These are phyloP conservation scores for Trapa bicornis DNA, from an alignment of 345 rosid species.

Conservation along the genomic window DNA sequence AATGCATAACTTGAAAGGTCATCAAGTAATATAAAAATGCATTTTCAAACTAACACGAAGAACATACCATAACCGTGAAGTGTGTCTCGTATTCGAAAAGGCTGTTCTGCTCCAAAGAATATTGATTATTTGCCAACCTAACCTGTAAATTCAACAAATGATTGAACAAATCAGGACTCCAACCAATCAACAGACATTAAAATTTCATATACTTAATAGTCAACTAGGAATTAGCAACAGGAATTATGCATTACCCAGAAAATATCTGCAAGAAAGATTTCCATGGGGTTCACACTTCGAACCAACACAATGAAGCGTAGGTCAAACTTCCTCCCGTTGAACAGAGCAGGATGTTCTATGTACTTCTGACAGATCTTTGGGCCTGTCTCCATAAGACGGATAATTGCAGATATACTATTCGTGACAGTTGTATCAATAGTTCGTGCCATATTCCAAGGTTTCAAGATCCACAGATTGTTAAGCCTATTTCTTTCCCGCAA, in stretches of 20 bases:
- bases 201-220: not conserved
- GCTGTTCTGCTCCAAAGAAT: slow-evolving; percentile 67
- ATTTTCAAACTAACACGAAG: not conserved
- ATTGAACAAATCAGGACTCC: not conserved
- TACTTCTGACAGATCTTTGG: slow-evolving; percentile 98
- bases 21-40: not conserved
- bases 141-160: slow-evolving; percentile 37
- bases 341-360: slow-evolving; percentile 82
- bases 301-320: slow-evolving; percentile 69
- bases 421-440: slow-evolving; percentile 87
- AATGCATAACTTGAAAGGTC: slow-evolving; percentile 14
- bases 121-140: slow-evolving; percentile 71
- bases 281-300: slow-evolving; percentile 65
- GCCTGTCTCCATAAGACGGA: slow-evolving; percentile 96
- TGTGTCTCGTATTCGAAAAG: slow-evolving; percentile 88
- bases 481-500: slow-evolving; percentile 44
- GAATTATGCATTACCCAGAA: slow-evolving; percentile 59
- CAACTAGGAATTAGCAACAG: not conserved
- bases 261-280: slow-evolving; percentile 60
- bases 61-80: slow-evolving; percentile 91
- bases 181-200: not conserved
- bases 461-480: slow-evolving; percentile 82
- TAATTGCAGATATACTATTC: slow-evolving; percentile 57
- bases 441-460: slow-evolving; percentile 99
- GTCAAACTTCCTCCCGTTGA: slow-evolving; percentile 73